Conservation (phyloP, 2,329 filamentous ascomycete genomes). For the Trichoderma breve region DNA sequence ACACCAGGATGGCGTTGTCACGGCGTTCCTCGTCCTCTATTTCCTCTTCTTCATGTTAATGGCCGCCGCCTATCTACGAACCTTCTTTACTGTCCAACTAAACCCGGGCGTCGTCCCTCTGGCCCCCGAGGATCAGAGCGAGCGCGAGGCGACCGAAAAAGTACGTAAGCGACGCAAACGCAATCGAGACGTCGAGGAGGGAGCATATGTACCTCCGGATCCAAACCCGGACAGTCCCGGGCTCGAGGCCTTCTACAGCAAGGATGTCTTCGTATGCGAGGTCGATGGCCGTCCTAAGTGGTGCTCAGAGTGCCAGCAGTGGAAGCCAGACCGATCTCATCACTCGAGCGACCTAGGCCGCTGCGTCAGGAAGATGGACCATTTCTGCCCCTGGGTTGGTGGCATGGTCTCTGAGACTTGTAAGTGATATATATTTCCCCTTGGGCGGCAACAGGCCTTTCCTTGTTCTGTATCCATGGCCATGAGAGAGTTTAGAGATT, state of each 20-base stretch:
- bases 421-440: conserved; percentile 34
- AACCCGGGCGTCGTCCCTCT: conserved; percentile 74
- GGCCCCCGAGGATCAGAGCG: conserved; percentile 12
- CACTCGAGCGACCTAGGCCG: conserved; percentile 80
- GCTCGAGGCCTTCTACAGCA: conserved; percentile 74
- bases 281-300: conserved; percentile 79
- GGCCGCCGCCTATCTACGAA: conserved; percentile 66
- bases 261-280: conserved; percentile 81
- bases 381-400: conserved; percentile 96
- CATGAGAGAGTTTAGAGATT: not conserved
- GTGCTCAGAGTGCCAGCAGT: conserved; percentile 80
- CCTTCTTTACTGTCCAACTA: conserved; percentile 63
- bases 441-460: not conserved
- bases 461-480: not conserved
- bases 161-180: conserved; percentile 25
- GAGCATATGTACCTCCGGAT: conserved; percentile 41
- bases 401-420: conserved; percentile 83
- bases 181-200: conserved; percentile 30
- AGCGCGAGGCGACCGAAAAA: conserved; percentile 40
- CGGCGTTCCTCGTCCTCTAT: conserved; percentile 70
- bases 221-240: conserved; percentile 61
- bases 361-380: conserved; percentile 89
- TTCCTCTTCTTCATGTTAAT: conserved; percentile 69
- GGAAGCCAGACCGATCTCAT: conserved; percentile 84
- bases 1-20: conserved; percentile 55